phyloP scores from a whole-genome alignment of 306 rosid species.

The Vigna radiata region DNA sequence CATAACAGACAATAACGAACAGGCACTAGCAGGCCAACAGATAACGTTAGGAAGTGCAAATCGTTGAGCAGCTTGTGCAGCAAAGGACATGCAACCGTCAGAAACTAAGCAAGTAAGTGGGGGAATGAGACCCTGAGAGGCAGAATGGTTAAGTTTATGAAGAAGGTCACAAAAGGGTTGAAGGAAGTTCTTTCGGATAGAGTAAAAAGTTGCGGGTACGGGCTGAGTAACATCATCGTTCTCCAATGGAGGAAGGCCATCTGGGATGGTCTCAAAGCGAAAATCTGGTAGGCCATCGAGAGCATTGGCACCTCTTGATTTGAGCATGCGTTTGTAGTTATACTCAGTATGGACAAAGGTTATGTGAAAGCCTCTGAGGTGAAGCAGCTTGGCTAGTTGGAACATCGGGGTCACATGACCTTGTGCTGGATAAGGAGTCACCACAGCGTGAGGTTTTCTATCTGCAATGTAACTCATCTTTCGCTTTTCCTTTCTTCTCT shows the following conservation, averaged over 20 bases:
- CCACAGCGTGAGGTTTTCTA: constrained; percentile 3
- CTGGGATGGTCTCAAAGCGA: constrained; percentile 36
- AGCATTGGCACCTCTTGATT: background rate
- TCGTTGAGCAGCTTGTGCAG: constrained; percentile 41
- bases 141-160: constrained; percentile 6
- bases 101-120: constrained; percentile 37
- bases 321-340: constrained; percentile 18
- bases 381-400: background rate
- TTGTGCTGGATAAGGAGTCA: background rate
- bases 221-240: constrained; percentile 18
- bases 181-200: constrained; percentile 21
- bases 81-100: constrained; percentile 21
- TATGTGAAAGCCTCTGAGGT: constrained; percentile 22
- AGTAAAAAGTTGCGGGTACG: constrained; percentile 1
- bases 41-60: constrained; percentile 28
- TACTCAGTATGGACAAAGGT: constrained; percentile 9
- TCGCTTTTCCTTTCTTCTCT: background rate
- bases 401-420: constrained; percentile 5
- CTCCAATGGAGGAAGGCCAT: constrained; percentile 38
- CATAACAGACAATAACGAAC: constrained; percentile 3
- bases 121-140: constrained; percentile 16
- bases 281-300: background rate
- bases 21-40: background rate
- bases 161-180: constrained; percentile 27
- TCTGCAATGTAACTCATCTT: constrained; percentile 33